Evolutionary conservation across 441 rosid species (phyloP), one percentile per base, ranked within the genome.

Genomic region (Erodium moschatum): DNA sequence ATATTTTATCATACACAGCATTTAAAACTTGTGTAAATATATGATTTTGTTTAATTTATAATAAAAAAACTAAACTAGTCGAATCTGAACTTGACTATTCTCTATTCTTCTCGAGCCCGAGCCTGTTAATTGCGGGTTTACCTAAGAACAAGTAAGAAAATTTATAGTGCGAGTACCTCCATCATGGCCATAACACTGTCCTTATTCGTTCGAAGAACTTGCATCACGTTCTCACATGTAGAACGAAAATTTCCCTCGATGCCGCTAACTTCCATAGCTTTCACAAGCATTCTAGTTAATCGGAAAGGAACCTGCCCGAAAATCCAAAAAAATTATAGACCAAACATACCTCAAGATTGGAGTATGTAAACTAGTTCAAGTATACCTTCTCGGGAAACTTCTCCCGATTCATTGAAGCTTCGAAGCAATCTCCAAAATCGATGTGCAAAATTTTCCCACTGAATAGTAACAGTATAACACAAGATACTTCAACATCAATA

Each of bases 141-240:
- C 31, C 31, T 29, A 29, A 29, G 31, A 29, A 29, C 31, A 9
- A 12, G 13, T 60, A 60, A 10, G 64, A 60, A 20, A 12, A 60
- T 3, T 60, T 60, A 8, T 8, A 9, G 31, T 58, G 48, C 65
- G 52, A 42, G 24, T 77, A 89, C 96, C 94, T 96, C 99, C 99
- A 96, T 96, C 99, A 96, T 96, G 70, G 99, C 99, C 99, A 90
- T 96, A 58, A 95, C 97, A 70, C 98, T 86, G 68, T 95, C 96
- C 81, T 77, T 90, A 74, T 95, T 87, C 61, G 97, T 79, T 67
- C 99, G 88, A 63, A 96, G 96, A 77, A 96, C 99, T 85, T 96
- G 97, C 99, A 90, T 92, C 73, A 96, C 99, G 73, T 92, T 92
- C 86, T 96, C 99, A 62, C 99, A 92, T 0, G 99, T 96, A 65